Evolutionary conservation across 768 basidiomycete genomes (phyloP).

Genomic region (Lenzites betulinus): DNA sequence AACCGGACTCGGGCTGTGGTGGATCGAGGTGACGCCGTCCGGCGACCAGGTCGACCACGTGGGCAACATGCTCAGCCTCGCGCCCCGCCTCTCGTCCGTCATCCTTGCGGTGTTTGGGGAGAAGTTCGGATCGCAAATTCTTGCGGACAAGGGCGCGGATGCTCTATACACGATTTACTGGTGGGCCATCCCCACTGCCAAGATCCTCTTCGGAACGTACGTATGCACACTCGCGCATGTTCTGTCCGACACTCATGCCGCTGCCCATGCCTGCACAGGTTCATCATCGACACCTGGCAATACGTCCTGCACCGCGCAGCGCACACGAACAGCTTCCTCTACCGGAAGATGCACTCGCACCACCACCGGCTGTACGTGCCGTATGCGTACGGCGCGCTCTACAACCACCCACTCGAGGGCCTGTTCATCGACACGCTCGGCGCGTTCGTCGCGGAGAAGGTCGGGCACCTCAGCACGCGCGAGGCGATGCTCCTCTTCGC

Average conservation of each 20-base stretch:
- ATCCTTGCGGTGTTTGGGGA: conserved; percentile 45
- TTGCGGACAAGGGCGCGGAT: conserved; percentile 40
- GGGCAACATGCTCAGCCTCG: conserved; percentile 43
- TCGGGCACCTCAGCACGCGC: conserved; percentile 70
- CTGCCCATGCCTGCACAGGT: conserved; percentile 47
- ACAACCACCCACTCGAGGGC: conserved; percentile 97
- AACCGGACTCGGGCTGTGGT: conserved; percentile 69
- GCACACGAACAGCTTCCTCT: conserved; percentile 89
- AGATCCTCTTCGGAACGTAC: conserved; percentile 80
- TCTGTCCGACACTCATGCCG: background rate
- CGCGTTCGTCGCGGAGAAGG: conserved; percentile 72
- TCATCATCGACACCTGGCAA: conserved; percentile 96
- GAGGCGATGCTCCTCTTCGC: conserved; percentile 85
- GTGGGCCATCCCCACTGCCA: conserved; percentile 83
- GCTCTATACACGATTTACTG: conserved; percentile 76
- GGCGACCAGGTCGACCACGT: conserved; percentile 36
- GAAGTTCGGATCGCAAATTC: conserved; percentile 36
- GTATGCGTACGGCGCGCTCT: conserved; percentile 96
- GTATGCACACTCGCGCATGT: conserved; percentile 36
- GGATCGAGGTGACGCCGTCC: conserved; percentile 49
- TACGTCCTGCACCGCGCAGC: conserved; percentile 93
- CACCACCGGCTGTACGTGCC: conserved; percentile 97
- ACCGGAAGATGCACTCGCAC: conserved; percentile 88
- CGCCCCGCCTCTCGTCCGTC: conserved; percentile 41
- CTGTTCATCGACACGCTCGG: conserved; percentile 87